Conservation (phyloP, 805 yeast species). For the Limtongia smithiae region DNA sequence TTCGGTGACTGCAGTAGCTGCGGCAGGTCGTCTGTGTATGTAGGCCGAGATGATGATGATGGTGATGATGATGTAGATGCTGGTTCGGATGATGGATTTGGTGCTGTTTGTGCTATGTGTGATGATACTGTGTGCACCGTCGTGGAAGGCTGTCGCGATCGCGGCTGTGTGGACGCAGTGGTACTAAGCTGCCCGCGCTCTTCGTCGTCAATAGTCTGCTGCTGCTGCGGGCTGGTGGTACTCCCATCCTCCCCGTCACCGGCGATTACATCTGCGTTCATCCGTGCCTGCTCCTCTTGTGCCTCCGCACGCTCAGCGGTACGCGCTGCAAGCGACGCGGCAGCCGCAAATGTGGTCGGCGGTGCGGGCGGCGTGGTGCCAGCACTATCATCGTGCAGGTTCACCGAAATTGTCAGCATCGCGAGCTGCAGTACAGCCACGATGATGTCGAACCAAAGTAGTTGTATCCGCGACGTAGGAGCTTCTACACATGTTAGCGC, state of each 20-base stretch:
- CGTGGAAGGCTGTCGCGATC: neutral
- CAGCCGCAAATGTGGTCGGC: slow-evolving; percentile 11
- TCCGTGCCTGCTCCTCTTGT: neutral
- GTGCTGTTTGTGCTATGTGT: neutral
- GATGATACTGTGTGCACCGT: neutral
- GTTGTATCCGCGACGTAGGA: slow-evolving; percentile 16
- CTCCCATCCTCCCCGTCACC: too few relatives aligned
- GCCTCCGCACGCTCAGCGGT: neutral
- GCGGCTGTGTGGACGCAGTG: neutral
- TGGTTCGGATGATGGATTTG: neutral
- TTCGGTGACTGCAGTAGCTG: slow-evolving; percentile 3
- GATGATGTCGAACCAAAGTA: slow-evolving; percentile 11
- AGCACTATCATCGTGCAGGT: neutral
- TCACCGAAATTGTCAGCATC: slow-evolving; percentile 5
- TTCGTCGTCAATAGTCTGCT: slow-evolving; percentile 19
- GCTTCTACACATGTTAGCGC: slow-evolving; percentile 4
- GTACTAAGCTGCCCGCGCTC: slow-evolving; percentile 10
- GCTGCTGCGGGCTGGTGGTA: neutral
- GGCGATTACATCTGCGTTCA: too few relatives aligned
- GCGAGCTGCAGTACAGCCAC: slow-evolving; percentile 13
- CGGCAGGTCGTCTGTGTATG: neutral
- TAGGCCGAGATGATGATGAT: neutral
- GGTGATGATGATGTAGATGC: neutral
- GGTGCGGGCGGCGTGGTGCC: neutral
- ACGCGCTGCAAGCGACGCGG: slow-evolving; percentile 13